Base-by-base conservation (phyloP, 2,329 filamentous ascomycete genomes). In the Alternaria sp. region DNA sequence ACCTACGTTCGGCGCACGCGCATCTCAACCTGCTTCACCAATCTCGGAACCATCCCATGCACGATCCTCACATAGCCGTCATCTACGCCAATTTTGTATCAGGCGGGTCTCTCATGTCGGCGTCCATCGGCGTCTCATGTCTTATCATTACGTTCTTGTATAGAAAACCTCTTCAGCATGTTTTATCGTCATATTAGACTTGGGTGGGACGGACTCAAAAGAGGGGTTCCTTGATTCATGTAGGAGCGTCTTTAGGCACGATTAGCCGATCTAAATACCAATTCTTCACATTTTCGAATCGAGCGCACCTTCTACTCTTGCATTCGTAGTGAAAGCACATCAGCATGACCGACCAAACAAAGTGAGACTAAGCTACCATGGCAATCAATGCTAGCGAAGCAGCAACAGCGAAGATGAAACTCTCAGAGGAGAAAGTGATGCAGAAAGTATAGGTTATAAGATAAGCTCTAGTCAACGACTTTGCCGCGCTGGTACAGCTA, bases 111-210 rank as follows among this genome's bases (percentile, higher is more conserved):
- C 14, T 18, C 22, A 36, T 49, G 20, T 26, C 30, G 32, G 46
- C 46, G 30, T 49, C 46, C 34, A 38, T 9, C 20, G 32, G 32
- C 32, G 32, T 20, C 46, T 24, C 46, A 49, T 8, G 32, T 49
- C 32, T 36, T 12, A 49, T 49, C 20, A 14, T 36, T 4, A 49
- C 20, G 46, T 49, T 24, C 22, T 49, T 49, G 46, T n/a, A 49
- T 20, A 49, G 32, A 32, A 36, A 24, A 36, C 36, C 16, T 36
- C 34, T 36, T n/a, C 22, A 49, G 46, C 46, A 26, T 49, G 46
- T 49, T 49, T 24, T 36, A 36, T 49, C 20, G 36, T 38, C 22
- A 49, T 49, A 38, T 49, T 49, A 49, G 46, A 49, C 32, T 49
- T 49, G 30, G 46, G 7, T 49, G 32, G 32, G 46, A n/a, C 20